phyloP scores from a whole-genome alignment of 352 stramenopile genomes.

The Phytophthora ramorum region DNA sequence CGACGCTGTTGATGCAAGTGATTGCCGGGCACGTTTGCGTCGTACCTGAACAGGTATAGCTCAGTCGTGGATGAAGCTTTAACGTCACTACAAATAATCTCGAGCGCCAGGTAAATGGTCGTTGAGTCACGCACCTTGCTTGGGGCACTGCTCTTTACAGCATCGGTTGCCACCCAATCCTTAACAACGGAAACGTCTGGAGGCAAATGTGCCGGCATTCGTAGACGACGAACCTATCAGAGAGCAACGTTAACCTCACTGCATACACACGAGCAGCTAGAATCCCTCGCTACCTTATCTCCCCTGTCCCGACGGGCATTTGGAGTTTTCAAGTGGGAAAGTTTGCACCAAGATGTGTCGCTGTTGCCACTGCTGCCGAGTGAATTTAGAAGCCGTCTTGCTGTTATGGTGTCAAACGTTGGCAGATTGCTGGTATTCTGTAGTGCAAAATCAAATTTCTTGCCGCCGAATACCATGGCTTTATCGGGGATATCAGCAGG shows the following conservation, averaged over 20 bases:
- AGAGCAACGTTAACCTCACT: background rate
- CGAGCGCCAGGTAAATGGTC: background rate
- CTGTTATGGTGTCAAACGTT: slow-evolving; percentile 53
- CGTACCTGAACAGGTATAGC: slow-evolving; percentile 13
- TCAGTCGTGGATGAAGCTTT: background rate
- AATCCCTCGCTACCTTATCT: slow-evolving; percentile 29
- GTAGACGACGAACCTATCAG: slow-evolving; percentile 40
- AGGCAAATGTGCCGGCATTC: slow-evolving; percentile 48
- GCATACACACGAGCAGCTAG: background rate
- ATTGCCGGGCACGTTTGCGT: slow-evolving; percentile 30
- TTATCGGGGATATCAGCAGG: slow-evolving; percentile 71
- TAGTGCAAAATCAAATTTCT: slow-evolving; percentile 68
- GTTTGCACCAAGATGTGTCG: slow-evolving; percentile 28
- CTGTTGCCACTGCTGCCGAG: background rate
- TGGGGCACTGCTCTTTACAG: background rate
- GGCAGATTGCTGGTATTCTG: slow-evolving; percentile 41
- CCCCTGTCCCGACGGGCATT: background rate
- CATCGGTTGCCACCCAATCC: slow-evolving; percentile 41
- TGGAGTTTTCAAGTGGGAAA: slow-evolving; percentile 26
- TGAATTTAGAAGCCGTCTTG: slow-evolving; percentile 19
- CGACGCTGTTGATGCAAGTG: slow-evolving; percentile 21
- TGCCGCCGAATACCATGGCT: slow-evolving; percentile 75
- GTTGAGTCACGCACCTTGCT: slow-evolving; percentile 33
- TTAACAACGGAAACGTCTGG: slow-evolving; percentile 39
- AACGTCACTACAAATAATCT: background rate